These are phyloP conservation scores for Pseudogymnoascus sp. DNA, from an alignment of 2,329 filamentous ascomycete species.

Conservation along the genomic window DNA sequence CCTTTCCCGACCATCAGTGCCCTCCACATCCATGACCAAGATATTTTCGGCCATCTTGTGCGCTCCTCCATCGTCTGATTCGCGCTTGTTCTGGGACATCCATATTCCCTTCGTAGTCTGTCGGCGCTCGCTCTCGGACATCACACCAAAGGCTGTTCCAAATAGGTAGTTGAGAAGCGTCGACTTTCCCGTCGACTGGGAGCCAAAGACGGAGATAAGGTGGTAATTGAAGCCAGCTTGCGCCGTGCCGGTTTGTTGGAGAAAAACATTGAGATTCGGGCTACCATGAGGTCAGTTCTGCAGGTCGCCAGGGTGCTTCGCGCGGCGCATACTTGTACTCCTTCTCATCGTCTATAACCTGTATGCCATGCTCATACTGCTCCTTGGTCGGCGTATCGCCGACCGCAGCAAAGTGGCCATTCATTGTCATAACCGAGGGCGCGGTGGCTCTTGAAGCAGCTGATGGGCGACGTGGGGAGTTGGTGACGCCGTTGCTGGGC, in stretches of 20 bases:
- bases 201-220: slow-evolving; percentile 96
- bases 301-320: slow-evolving; percentile 4
- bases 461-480: slow-evolving; percentile 19
- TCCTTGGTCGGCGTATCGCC: slow-evolving; percentile 55
- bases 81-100: slow-evolving; percentile 92
- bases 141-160: slow-evolving; percentile 91
- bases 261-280: slow-evolving; percentile 69
- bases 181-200: slow-evolving; percentile 96
- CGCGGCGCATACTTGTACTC: slow-evolving; percentile 71
- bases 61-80: slow-evolving; percentile 38
- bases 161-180: slow-evolving; percentile 95
- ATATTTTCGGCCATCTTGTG: slow-evolving; percentile 90
- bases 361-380: slow-evolving; percentile 85
- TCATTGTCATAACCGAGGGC: slow-evolving; percentile 45
- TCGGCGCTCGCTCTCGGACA: slow-evolving; percentile 87
- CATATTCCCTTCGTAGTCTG: slow-evolving; percentile 99
- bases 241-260: slow-evolving; percentile 69
- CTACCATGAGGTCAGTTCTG: slow-evolving; percentile 36
- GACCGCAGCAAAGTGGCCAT: slow-evolving; percentile 71
- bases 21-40: slow-evolving; percentile 98
- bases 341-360: slow-evolving; percentile 95
- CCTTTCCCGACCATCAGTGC: slow-evolving; percentile 89
- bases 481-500: slow-evolving; percentile 15
- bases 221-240: slow-evolving; percentile 97
- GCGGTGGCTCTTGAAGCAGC: slow-evolving; percentile 26